Evolutionary conservation across 345 rosid species (phyloP).

Genomic region (Syzygium aromaticum): DNA sequence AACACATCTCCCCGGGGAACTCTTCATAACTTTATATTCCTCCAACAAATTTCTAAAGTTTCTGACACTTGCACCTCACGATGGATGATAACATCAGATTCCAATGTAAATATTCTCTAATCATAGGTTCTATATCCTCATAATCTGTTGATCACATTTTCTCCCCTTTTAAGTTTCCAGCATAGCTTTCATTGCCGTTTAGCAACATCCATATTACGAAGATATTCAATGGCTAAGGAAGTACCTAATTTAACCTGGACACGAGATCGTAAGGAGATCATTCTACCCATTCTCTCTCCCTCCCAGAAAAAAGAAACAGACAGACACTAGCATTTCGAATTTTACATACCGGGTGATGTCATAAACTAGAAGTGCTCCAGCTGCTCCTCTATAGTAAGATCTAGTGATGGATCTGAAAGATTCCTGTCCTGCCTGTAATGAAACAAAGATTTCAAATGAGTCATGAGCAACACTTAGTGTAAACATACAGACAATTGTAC

Average conservation of each 20-base stretch:
- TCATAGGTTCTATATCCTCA: background rate
- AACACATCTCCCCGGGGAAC: background rate
- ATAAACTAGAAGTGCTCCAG: constrained; percentile 92
- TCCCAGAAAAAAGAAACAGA: background rate
- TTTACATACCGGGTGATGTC: constrained; percentile 78
- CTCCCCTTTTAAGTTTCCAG: background rate
- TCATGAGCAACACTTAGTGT: background rate
- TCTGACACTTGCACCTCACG: background rate
- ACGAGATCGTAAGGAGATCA: background rate
- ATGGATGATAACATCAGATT: background rate
- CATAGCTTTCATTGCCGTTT: background rate
- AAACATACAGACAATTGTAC: background rate
- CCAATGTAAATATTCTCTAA: background rate
- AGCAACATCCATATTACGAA: background rate
- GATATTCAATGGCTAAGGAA: background rate
- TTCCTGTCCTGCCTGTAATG: constrained; percentile 85
- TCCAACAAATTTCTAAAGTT: background rate
- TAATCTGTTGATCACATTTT: background rate
- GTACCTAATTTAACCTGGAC: background rate
- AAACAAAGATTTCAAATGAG: background rate
- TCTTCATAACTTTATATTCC: background rate
- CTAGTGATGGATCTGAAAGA: constrained; percentile 95
- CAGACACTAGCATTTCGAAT: background rate
- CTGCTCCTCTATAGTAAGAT: constrained; percentile 98
- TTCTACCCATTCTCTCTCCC: background rate